Evolutionary conservation across 257 asterid genomes (phyloP).

Genomic region (Osmanthus fragrans): DNA sequence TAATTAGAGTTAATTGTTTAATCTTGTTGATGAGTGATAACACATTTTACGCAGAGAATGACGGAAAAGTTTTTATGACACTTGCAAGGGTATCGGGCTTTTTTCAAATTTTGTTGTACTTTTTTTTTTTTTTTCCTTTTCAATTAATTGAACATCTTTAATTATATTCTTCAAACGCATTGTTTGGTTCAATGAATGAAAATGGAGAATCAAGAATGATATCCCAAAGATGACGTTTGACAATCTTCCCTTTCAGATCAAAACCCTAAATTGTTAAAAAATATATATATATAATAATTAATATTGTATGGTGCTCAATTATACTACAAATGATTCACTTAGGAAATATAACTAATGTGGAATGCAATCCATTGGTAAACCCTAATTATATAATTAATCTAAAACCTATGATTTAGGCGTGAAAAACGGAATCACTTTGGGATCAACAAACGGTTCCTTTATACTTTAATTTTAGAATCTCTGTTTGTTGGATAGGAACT

Average conservation of each 20-base stretch:
- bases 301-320: not conserved
- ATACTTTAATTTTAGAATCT: conserved; percentile 25
- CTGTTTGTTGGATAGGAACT: too few relatives aligned
- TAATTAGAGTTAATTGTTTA: conserved; percentile 12
- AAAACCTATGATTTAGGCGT: conserved; percentile 48
- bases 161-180: conserved; percentile 14
- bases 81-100: not conserved
- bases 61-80: conserved; percentile 1
- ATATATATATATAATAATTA: not conserved
- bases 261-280: not conserved
- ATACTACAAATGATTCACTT: conserved; percentile 13
- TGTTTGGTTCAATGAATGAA: conserved; percentile 14
- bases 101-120: not conserved
- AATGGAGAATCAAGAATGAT: conserved; percentile 29
- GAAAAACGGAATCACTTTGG: conserved; percentile 36
- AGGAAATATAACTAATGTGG: conserved; percentile 16
- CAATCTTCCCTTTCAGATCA: not conserved
- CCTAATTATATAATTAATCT: conserved; percentile 16
- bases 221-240: conserved; percentile 24
- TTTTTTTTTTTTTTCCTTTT: not conserved
- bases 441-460: conserved; percentile 25
- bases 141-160: not conserved
- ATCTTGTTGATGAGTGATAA: not conserved
- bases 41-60: conserved; percentile 4
- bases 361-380: not conserved